phyloP scores from a whole-genome alignment of 2,329 filamentous ascomycete genomes.

The Diaporthe capsici region DNA sequence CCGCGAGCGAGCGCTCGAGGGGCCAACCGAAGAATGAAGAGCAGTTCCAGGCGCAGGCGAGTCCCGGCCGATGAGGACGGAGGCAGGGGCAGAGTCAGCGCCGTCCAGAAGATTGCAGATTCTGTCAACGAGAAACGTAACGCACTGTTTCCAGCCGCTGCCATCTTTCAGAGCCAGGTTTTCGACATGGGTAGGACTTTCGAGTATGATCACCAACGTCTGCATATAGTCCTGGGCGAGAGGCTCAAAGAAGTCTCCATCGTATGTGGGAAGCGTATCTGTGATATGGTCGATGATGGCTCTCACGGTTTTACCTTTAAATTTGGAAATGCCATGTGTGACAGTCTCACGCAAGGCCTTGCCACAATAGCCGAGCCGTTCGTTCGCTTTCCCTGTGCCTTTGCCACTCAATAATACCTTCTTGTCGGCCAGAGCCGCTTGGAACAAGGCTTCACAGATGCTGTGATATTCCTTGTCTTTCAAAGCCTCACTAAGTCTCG shows the following conservation, averaged over 20 bases:
- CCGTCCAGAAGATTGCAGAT: conserved; percentile 67
- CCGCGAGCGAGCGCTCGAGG: conserved; percentile 38
- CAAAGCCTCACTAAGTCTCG: conserved; percentile 57
- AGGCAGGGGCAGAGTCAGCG: conserved; percentile 46
- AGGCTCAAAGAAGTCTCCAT: conserved; percentile 76
- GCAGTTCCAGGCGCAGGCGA: conserved; percentile 39
- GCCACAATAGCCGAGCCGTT: conserved; percentile 77
- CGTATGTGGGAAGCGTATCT: conserved; percentile 75
- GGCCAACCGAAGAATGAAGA: conserved; percentile 31
- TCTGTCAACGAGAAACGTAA: conserved; percentile 79
- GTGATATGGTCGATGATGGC: conserved; percentile 86
- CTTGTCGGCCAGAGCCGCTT: conserved; percentile 77
- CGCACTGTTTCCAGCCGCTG: conserved; percentile 75
- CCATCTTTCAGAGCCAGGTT: conserved; percentile 72
- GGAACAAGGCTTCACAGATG: conserved; percentile 86
- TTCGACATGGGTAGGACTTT: conserved; percentile 83
- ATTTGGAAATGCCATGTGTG: conserved; percentile 74
- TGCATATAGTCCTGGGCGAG: conserved; percentile 85
- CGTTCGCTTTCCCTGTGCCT: conserved; percentile 60
- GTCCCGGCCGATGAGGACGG: conserved; percentile 45
- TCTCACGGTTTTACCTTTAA: conserved; percentile 84
- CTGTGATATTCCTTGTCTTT: conserved; percentile 84
- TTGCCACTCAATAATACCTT: conserved; percentile 70
- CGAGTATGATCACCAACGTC: conserved; percentile 78
- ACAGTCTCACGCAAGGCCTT: conserved; percentile 80